phyloP scores from a whole-genome alignment of 169 alveolate genomes.

The Plasmodium gonderi region DNA sequence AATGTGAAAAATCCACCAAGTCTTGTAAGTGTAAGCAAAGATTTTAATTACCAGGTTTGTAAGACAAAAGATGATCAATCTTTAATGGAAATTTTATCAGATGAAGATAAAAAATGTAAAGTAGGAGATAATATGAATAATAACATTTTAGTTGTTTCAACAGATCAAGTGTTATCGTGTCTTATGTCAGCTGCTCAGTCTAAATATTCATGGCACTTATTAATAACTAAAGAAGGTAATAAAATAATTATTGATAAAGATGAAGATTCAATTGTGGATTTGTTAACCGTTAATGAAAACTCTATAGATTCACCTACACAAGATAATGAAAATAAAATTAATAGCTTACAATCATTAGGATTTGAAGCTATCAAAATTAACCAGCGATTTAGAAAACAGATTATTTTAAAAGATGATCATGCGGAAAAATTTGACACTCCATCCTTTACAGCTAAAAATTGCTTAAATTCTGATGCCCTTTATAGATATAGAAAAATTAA shows the following conservation, averaged over 20 bases:
- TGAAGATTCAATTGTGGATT: conserved; percentile 92
- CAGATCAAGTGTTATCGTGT: conserved; percentile 91
- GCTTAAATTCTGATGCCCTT: conserved; percentile 85
- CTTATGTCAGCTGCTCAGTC: conserved; percentile 92
- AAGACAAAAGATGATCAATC: conserved; percentile 59
- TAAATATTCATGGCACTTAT: conserved; percentile 92
- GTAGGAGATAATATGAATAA: conserved; percentile 62
- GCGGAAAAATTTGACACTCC: conserved; percentile 81
- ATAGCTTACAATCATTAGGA: conserved; percentile 91
- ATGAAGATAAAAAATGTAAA: conserved; percentile 22
- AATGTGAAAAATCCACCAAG: conserved; percentile 85
- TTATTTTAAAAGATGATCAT: conserved; percentile 80
- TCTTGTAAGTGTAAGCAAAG: conserved; percentile 47
- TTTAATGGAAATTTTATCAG: conserved; percentile 27
- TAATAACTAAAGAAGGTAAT: conserved; percentile 88
- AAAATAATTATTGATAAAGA: conserved; percentile 91
- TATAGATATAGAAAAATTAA: conserved; percentile 90
- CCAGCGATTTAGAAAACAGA: conserved; percentile 90
- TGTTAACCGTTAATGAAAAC: conserved; percentile 92
- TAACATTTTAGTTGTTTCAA: conserved; percentile 87
- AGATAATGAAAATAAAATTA: conserved; percentile 90
- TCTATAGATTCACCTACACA: conserved; percentile 92
- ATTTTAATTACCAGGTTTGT: conserved; percentile 28
- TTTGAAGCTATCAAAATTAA: conserved; percentile 91
- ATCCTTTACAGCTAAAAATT: conserved; percentile 84